These are phyloP conservation scores for Physcomitrium patens DNA, from an alignment of 225 moss, liverwort and hornwort species.

Conservation along the genomic window DNA sequence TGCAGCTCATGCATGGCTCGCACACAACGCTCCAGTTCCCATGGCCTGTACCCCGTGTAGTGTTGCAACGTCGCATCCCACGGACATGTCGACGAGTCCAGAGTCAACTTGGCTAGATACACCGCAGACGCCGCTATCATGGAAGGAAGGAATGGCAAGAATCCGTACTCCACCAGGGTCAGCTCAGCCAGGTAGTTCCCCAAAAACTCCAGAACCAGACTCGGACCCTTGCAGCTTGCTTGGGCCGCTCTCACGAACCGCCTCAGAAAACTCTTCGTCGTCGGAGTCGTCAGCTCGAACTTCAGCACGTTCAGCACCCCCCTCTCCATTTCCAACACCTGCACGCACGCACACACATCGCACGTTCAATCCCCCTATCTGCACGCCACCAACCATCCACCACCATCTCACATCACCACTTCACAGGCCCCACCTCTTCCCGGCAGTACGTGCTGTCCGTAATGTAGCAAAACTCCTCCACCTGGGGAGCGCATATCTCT, in stretches of 20 bases:
- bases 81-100: slow-evolving; percentile 67
- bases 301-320: slow-evolving; percentile 79
- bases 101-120: slow-evolving; percentile 83
- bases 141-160: slow-evolving; percentile 81
- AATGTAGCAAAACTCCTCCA: slow-evolving; percentile 99
- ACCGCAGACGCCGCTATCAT: slow-evolving; percentile 90
- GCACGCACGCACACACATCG: background rate
- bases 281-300: slow-evolving; percentile 93
- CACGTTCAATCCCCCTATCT: background rate
- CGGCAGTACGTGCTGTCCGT: slow-evolving; percentile 93
- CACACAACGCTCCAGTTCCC: slow-evolving; percentile 75
- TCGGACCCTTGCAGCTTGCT: slow-evolving; percentile 59
- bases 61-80: slow-evolving; percentile 94
- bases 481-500: slow-evolving; percentile 96
- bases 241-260: slow-evolving; percentile 94
- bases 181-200: slow-evolving; percentile 92
- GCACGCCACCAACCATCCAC: too few species aligned
- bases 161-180: slow-evolving; percentile 74
- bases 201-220: slow-evolving; percentile 83
- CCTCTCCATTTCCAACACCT: slow-evolving; percentile 98
- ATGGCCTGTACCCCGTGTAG: slow-evolving; percentile 82
- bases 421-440: slow-evolving; percentile 54
- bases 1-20: slow-evolving; percentile 83
- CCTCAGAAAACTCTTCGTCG: slow-evolving; percentile 90
- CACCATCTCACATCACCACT: too few species aligned